Conservation (phyloP, 2,329 filamentous ascomycete genomes). For the Colletotrichum nymphaeae region DNA sequence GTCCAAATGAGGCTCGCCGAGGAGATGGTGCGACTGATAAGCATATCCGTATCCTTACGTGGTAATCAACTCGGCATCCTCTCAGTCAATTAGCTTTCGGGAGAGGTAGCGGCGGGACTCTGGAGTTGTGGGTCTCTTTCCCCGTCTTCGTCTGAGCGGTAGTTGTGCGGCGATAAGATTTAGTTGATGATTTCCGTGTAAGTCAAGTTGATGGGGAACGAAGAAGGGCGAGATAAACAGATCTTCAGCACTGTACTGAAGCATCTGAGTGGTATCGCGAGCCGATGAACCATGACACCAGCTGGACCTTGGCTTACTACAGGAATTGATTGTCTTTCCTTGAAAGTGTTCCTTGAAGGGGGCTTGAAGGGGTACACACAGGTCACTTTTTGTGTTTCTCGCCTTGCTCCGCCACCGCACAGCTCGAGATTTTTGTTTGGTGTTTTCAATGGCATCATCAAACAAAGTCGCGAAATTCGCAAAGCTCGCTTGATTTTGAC, state of each 20-base stretch:
- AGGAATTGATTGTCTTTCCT: too few relatives aligned
- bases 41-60: neutral
- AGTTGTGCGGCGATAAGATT: neutral
- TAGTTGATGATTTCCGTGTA: neutral
- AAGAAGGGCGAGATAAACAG: neutral
- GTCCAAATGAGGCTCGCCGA: neutral
- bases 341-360: too few relatives aligned
- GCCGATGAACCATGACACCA: neutral
- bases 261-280: neutral
- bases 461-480: too few relatives aligned
- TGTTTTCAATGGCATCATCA: too few relatives aligned
- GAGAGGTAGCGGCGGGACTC: neutral
- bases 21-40: slow-evolving; percentile 11
- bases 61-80: slow-evolving; percentile 1
- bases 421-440: too few relatives aligned
- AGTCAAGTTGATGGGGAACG: neutral
- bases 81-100: neutral
- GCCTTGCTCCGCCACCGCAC: too few relatives aligned
- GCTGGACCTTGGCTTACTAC: too few relatives aligned
- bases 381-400: too few relatives aligned
- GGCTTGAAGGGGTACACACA: too few relatives aligned
- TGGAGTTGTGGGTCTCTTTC: neutral
- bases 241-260: neutral
- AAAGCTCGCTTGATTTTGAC: neutral
- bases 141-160: neutral